A percentile compares a stretch with the other conserved stretches of the same genome.
Conservation (phyloP, 2,329 filamentous ascomycete species). For the Arthrobotrys megalospora region DNA sequence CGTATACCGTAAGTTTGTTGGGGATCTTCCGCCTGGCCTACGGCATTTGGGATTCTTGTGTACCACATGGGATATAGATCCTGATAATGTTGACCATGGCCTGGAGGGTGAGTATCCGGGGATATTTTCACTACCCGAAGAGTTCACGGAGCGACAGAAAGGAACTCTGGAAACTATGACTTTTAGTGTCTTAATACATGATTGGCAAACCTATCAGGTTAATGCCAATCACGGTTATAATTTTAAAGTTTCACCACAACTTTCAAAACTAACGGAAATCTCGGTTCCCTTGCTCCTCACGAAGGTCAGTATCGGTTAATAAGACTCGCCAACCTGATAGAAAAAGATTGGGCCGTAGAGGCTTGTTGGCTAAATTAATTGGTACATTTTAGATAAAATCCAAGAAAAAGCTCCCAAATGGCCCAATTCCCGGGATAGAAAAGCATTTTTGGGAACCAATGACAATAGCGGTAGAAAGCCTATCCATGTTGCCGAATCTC, state of each 20-base stretch:
- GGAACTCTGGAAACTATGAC: slow-evolving; percentile 14
- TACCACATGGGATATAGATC: background rate
- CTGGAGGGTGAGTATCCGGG: background rate
- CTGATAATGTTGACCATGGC: background rate
- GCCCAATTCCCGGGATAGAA: background rate
- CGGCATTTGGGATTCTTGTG: background rate
- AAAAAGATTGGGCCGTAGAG: too few relatives aligned
- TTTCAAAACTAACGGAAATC: slow-evolving; percentile 1
- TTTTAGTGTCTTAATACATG: background rate
- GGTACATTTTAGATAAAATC: background rate
- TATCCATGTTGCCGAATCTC: background rate
- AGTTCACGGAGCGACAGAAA: slow-evolving; percentile 15
- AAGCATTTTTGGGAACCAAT: background rate
- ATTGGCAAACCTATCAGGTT: background rate
- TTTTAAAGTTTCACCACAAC: background rate
- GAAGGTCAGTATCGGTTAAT: background rate
- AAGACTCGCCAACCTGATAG: too few relatives aligned
- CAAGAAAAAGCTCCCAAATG: background rate
- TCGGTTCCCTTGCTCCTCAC: background rate
- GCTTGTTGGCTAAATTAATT: background rate
- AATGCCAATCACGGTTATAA: background rate
- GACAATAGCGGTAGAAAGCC: background rate
- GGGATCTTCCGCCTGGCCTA: slow-evolving; percentile 8
- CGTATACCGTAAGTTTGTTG: background rate
- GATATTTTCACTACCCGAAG: slow-evolving; percentile 2